phyloP scores from a whole-genome alignment of 1,284 basidiomycete genomes.

The Puccinia triticina region DNA sequence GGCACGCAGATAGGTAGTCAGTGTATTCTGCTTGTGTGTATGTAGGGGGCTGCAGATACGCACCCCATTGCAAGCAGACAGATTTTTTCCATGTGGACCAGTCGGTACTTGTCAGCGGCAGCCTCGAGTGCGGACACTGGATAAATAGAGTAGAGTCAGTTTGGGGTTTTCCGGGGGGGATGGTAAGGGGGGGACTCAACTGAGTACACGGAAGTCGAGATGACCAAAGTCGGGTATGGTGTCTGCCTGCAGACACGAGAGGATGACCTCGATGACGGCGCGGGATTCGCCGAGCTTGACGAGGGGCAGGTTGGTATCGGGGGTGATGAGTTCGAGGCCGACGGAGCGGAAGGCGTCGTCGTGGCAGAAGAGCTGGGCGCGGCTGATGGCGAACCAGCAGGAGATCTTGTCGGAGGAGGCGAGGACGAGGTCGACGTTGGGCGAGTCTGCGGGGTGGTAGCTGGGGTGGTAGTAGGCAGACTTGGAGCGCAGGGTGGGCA shows the following conservation, averaged over 20 bases:
- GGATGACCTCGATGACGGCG: slow-evolving; percentile 40
- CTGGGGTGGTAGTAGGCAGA: slow-evolving; percentile 39
- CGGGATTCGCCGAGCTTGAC: slow-evolving; percentile 32
- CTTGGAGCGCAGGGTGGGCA: slow-evolving; percentile 17
- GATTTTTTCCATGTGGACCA: slow-evolving; percentile 44
- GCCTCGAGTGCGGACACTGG: slow-evolving; percentile 40
- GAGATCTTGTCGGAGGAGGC: slow-evolving; percentile 37
- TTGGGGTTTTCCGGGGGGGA: neutral
- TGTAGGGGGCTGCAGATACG: neutral
- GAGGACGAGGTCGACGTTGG: slow-evolving; percentile 33
- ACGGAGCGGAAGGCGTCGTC: slow-evolving; percentile 25
- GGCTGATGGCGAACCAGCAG: slow-evolving; percentile 38
- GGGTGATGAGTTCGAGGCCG: slow-evolving; percentile 36
- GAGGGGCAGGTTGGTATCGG: slow-evolving; percentile 33
- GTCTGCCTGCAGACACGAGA: slow-evolving; percentile 38
- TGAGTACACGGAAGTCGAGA: slow-evolving; percentile 20
- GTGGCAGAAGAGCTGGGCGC: slow-evolving; percentile 31
- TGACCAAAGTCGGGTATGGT: slow-evolving; percentile 38
- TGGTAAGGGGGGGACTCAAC: neutral
- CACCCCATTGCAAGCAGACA: slow-evolving; percentile 39
- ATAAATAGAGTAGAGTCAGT: neutral
- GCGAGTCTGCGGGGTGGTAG: slow-evolving; percentile 26
- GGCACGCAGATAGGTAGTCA: no score
- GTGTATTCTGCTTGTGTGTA: neutral
- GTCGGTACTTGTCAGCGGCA: slow-evolving; percentile 36